A percentile compares a stretch with the other conserved stretches of the same genome.
Evolutionary conservation across 495 filamentous ascomycete species (phyloP).

Genomic region (Podospora anserina): DNA sequence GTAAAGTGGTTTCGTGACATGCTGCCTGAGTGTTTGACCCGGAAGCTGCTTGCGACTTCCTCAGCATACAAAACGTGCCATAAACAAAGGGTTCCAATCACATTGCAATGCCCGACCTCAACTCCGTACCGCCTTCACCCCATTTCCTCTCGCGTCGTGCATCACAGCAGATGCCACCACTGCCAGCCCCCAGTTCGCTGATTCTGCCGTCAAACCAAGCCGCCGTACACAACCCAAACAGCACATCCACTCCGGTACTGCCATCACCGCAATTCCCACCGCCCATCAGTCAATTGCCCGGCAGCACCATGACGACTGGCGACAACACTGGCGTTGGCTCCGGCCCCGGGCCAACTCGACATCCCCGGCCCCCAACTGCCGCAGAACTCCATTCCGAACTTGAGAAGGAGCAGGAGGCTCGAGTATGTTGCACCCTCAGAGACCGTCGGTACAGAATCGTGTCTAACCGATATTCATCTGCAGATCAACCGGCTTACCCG

Average conservation of each 20-base stretch:
- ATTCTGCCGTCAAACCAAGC: conserved; percentile 55
- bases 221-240: conserved; percentile 47
- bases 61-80: neutral
- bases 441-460: neutral
- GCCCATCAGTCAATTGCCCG: conserved; percentile 24
- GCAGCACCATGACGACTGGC: conserved; percentile 46
- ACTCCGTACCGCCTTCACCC: conserved; percentile 56
- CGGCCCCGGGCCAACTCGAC: conserved; percentile 70
- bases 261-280: conserved; percentile 1
- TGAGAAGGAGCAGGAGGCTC: conserved; percentile 92
- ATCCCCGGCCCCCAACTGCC: conserved; percentile 79
- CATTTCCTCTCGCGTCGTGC: conserved; percentile 39
- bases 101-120: conserved; percentile 55
- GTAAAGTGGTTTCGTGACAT: neutral
- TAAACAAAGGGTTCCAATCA: neutral
- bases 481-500: conserved; percentile 90
- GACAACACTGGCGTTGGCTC: conserved; percentile 58
- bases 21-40: neutral
- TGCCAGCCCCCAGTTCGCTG: conserved; percentile 32
- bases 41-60: neutral
- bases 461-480: neutral
- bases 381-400: conserved; percentile 81
- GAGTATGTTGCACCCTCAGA: conserved; percentile 52
- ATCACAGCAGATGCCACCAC: conserved; percentile 34
- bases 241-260: conserved; percentile 21